Conservation (phyloP, 108 stramenopile genomes). For the Bacterosira constricta region DNA sequence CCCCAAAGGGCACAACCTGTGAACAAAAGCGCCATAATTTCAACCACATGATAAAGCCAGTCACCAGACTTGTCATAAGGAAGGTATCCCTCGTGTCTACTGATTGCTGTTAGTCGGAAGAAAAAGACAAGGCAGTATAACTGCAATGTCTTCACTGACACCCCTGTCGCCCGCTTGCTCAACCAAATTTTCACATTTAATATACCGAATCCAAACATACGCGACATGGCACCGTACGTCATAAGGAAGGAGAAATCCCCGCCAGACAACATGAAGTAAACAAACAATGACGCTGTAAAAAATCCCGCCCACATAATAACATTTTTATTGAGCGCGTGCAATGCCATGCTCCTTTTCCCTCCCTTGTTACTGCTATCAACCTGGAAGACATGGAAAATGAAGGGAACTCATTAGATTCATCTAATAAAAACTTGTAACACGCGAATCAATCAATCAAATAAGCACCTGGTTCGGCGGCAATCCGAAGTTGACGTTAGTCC, state of each 20-base stretch:
- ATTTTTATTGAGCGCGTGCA: slow-evolving; percentile 84
- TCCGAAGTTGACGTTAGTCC: slow-evolving; percentile 32
- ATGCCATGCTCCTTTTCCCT: slow-evolving; percentile 77
- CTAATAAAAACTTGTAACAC: not conserved
- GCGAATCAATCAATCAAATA: slow-evolving; percentile 5
- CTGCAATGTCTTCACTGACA: slow-evolving; percentile 95
- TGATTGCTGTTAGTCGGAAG: slow-evolving; percentile 93
- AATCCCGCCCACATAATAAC: slow-evolving; percentile 94
- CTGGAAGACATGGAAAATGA: slow-evolving; percentile 1
- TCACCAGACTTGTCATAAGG: slow-evolving; percentile 99
- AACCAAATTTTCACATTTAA: slow-evolving; percentile 90
- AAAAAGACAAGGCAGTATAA: slow-evolving; percentile 92
- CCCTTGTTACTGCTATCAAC: slow-evolving; percentile 55
- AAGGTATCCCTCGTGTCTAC: slow-evolving; percentile 97
- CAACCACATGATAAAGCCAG: slow-evolving; percentile 97
- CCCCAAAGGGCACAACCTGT: slow-evolving; percentile 78
- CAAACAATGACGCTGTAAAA: slow-evolving; percentile 88
- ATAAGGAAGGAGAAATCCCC: slow-evolving; percentile 99
- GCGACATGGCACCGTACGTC: slow-evolving; percentile 96
- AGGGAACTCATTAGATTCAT: not conserved
- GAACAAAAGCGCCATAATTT: slow-evolving; percentile 83
- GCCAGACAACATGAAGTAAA: slow-evolving; percentile 89
- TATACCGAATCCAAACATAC: slow-evolving; percentile 96
- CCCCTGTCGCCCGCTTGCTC: slow-evolving; percentile 85
- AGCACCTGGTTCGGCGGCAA: slow-evolving; percentile 20